Percentiles rank a stretch among this genome's conserved stretches.
These are phyloP conservation scores for Mesotaenium endlicherianum DNA, from an alignment of 139 green algal species.

Conservation along the genomic window DNA sequence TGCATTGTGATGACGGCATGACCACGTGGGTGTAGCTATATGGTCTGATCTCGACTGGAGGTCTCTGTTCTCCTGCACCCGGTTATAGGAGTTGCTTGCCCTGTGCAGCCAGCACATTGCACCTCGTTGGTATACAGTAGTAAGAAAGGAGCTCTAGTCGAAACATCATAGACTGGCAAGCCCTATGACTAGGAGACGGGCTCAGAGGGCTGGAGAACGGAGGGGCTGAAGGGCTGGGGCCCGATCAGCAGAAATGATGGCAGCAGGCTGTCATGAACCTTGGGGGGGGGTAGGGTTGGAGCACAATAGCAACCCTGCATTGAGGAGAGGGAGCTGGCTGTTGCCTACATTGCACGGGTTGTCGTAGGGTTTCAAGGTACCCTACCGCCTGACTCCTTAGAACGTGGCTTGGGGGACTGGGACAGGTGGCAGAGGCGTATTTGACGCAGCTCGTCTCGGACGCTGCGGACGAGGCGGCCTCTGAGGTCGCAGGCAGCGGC, in stretches of 20 bases:
- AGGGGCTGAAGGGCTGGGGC: no score
- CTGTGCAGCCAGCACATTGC: neutral
- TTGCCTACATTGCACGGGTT: no score
- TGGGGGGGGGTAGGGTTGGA: neutral
- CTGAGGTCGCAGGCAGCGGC: constrained; percentile 20
- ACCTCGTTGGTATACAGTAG: no score
- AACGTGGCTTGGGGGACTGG: neutral
- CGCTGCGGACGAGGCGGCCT: neutral
- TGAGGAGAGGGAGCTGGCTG: neutral
- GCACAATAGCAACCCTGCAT: neutral
- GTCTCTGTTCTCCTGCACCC: neutral
- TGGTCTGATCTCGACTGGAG: neutral
- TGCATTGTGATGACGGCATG: no score
- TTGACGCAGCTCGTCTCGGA: constrained; percentile 61
- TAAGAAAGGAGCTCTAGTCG: no score
- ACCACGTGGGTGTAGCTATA: neutral
- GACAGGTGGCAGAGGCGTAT: constrained; percentile 65
- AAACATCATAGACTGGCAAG: no score
- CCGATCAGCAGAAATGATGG: no score
- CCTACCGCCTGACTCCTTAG: neutral
- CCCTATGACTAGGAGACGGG: no score
- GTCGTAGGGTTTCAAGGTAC: no score
- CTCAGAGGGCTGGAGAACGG: no score
- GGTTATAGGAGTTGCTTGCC: neutral
- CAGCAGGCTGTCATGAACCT: no score